A percentile compares a stretch with the other conserved stretches of the same genome.
Conservation (phyloP, 2,329 filamentous ascomycete genomes). For the Stemphylium beticola region DNA sequence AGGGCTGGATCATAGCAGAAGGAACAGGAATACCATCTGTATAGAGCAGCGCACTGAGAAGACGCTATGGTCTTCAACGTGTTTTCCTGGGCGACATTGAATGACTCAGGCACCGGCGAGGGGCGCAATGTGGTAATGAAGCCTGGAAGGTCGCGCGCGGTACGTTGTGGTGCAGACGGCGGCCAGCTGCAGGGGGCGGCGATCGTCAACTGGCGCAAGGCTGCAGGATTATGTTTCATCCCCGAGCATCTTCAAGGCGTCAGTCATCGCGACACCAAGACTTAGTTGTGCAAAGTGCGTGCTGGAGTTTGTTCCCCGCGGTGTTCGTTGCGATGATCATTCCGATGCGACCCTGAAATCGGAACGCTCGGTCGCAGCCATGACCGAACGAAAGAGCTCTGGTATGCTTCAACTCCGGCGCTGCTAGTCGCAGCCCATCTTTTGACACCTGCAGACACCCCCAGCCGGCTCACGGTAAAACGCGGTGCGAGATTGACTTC, state of each 20-base stretch:
- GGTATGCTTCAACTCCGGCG: constrained; percentile 24
- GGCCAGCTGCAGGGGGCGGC: constrained; percentile 21
- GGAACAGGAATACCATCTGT: constrained; percentile 6
- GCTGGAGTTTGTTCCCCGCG: not conserved
- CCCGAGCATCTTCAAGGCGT: constrained; percentile 6
- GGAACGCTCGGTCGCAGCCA: constrained; percentile 22
- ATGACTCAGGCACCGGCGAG: constrained; percentile 32
- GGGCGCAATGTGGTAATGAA: constrained; percentile 24
- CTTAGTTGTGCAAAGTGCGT: not conserved
- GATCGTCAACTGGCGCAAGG: constrained; percentile 23
- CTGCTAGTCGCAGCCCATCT: not conserved
- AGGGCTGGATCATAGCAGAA: constrained; percentile 18
- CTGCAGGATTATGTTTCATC: constrained; percentile 17
- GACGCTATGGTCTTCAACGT: constrained; percentile 36
- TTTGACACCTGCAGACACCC: constrained; percentile 23
- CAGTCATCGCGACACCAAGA: constrained; percentile 1
- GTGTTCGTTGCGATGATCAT: constrained; percentile 10
- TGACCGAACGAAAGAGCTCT: constrained; percentile 42
- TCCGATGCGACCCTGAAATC: constrained; percentile 23
- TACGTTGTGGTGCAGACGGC: constrained; percentile 10
- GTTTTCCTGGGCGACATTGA: constrained; percentile 40
- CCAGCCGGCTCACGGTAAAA: constrained; percentile 35
- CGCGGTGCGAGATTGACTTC: constrained; percentile 31
- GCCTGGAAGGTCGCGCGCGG: constrained; percentile 26
- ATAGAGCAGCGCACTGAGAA: constrained; percentile 4